A percentile compares a stretch with the other conserved stretches of the same genome.
Evolutionary conservation across 2,329 filamentous ascomycete species (phyloP).

Genomic region (Penicillium frequentans): DNA sequence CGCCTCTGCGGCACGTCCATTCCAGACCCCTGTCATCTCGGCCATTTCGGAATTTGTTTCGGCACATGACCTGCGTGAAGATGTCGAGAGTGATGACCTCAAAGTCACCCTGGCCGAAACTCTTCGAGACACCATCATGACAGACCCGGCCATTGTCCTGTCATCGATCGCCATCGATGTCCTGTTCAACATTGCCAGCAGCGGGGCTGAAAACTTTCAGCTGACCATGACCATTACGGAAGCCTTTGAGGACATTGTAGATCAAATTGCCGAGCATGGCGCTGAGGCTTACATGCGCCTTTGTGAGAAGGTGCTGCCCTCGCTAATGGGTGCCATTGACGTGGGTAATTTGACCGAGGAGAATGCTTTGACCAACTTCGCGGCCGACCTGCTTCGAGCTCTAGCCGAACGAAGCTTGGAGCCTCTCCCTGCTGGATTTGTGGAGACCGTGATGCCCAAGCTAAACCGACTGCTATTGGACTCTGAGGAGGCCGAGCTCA

Average conservation of each 20-base stretch:
- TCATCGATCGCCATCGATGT: constrained; percentile 71
- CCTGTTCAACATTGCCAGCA: constrained; percentile 84
- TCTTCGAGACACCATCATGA: constrained; percentile 75
- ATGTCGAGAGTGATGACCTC: constrained; percentile 87
- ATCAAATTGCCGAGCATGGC: constrained; percentile 63
- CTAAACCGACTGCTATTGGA: constrained; percentile 78
- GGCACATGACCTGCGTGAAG: constrained; percentile 75
- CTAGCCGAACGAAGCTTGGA: constrained; percentile 80
- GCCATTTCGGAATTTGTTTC: constrained; percentile 72
- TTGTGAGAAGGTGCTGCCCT: constrained; percentile 83
- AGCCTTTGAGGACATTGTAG: constrained; percentile 84
- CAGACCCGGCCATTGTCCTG: constrained; percentile 74
- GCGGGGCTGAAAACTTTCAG: constrained; percentile 87
- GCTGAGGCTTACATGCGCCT: constrained; percentile 72
- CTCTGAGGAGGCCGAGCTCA: constrained; percentile 81
- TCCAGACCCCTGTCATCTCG: constrained; percentile 62
- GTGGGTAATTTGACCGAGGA: constrained; percentile 83
- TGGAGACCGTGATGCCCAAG: constrained; percentile 83
- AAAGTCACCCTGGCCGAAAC: constrained; percentile 88
- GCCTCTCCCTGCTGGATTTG: constrained; percentile 82
- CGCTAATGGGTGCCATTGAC: constrained; percentile 84
- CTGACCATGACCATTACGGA: constrained; percentile 84
- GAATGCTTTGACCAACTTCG: constrained; percentile 74
- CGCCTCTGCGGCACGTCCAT: constrained; percentile 50
- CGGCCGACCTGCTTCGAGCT: constrained; percentile 78